phyloP scores from a whole-genome alignment of 2,329 filamentous ascomycete species.

The Sporothrix sp. region DNA sequence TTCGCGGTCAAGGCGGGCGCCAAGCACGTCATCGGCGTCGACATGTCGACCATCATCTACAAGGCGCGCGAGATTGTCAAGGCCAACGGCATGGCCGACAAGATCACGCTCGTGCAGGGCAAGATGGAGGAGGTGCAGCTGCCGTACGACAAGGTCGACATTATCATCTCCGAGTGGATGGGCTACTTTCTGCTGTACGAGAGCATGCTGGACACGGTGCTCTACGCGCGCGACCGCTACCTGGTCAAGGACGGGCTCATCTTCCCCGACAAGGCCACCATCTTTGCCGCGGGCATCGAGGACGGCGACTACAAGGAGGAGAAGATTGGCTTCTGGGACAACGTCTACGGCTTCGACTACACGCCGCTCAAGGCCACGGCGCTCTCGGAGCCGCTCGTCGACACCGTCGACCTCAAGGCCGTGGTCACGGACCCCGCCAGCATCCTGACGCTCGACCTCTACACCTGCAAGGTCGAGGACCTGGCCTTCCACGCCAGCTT shows the following conservation, averaged over 20 bases:
- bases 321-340: conserved; percentile 99
- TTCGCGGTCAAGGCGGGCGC: conserved; percentile 93
- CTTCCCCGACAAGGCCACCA: conserved; percentile 97
- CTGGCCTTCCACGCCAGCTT: conserved; percentile 77
- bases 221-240: conserved; percentile 92
- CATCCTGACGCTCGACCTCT: conserved; percentile 83
- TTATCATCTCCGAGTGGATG: conserved; percentile 99
- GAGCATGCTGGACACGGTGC: conserved; percentile 96
- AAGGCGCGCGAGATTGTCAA: conserved; percentile 94
- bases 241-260: conserved; percentile 80
- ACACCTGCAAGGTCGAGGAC: conserved; percentile 76
- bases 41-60: conserved; percentile 99
- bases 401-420: conserved; percentile 95
- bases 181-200: conserved; percentile 98
- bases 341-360: conserved; percentile 97
- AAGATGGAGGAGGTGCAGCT: conserved; percentile 99
- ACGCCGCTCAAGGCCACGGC: conserved; percentile 87
- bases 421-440: conserved; percentile 84
- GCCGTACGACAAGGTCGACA: conserved; percentile 92
- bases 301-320: conserved; percentile 99
- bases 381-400: conserved; percentile 89
- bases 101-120: conserved; percentile 95
- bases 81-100: conserved; percentile 82
- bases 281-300: conserved; percentile 94
- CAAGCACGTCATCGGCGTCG: conserved; percentile 96